These are phyloP conservation scores for Carallia brachiata DNA, from an alignment of 345 rosid genomes.

Conservation along the genomic window DNA sequence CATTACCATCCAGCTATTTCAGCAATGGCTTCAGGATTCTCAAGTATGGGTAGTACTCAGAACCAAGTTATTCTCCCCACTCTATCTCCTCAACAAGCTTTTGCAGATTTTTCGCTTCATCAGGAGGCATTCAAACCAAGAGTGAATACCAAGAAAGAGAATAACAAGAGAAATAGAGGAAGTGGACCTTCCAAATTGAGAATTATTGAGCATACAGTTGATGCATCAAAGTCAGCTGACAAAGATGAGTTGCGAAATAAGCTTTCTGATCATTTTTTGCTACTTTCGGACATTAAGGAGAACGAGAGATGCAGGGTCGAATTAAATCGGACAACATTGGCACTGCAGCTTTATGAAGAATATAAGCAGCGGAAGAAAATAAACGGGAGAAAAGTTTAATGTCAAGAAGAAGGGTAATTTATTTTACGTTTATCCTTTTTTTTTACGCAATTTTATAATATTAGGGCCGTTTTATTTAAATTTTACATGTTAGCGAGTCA, in stretches of 20 bases:
- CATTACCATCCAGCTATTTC: slow-evolving; percentile 82
- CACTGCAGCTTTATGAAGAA: slow-evolving; percentile 48
- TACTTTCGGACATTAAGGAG: slow-evolving; percentile 55
- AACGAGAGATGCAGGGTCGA: slow-evolving; percentile 42
- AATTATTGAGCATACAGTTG: slow-evolving; percentile 8
- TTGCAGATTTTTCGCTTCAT: slow-evolving; percentile 51
- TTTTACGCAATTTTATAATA: too few species aligned
- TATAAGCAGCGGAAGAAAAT: slow-evolving; percentile 44
- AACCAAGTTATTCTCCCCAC: slow-evolving; percentile 53
- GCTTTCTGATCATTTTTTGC: slow-evolving; percentile 48
- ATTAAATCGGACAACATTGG: slow-evolving; percentile 28
- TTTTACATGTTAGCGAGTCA: too few species aligned
- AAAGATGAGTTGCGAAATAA: slow-evolving; percentile 54
- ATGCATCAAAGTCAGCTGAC: slow-evolving; percentile 19
- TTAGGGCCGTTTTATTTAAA: too few species aligned
- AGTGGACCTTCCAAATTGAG: slow-evolving; percentile 15
- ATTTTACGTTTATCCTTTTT: too few species aligned
- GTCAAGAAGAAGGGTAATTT: background rate
- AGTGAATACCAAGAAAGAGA: slow-evolving; percentile 32
- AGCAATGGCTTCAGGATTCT: slow-evolving; percentile 50
- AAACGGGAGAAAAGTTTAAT: slow-evolving; percentile 20
- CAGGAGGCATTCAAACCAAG: slow-evolving; percentile 51
- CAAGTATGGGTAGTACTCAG: slow-evolving; percentile 54
- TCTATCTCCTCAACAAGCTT: slow-evolving; percentile 75
- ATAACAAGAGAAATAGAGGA: slow-evolving; percentile 56